Conservation (phyloP, 2,329 filamentous ascomycete species). For the Aspergillus clavatus region DNA sequence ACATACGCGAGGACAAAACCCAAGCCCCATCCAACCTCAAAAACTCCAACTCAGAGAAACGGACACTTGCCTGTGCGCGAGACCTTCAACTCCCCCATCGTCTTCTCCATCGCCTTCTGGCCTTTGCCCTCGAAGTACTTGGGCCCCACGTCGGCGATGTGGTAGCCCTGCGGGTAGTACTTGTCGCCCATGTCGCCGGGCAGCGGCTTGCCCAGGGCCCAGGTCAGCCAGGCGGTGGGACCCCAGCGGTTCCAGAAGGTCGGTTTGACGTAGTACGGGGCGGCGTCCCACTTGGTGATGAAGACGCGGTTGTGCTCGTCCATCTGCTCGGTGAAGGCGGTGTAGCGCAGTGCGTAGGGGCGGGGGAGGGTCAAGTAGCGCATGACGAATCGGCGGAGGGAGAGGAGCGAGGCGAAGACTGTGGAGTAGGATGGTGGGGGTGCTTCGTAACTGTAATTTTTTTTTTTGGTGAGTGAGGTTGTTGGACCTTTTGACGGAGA, state of each 20-base stretch:
- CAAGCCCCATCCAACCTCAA: too few relatives aligned
- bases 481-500: neutral
- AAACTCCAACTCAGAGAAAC: slow-evolving; percentile 31
- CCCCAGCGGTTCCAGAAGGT: slow-evolving; percentile 61
- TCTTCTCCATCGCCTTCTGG: slow-evolving; percentile 19
- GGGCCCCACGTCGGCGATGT: slow-evolving; percentile 58
- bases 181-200: slow-evolving; percentile 46
- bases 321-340: slow-evolving; percentile 41
- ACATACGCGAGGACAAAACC: too few relatives aligned
- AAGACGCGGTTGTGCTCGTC: slow-evolving; percentile 54
- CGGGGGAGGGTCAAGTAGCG: slow-evolving; percentile 60
- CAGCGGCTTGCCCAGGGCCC: slow-evolving; percentile 43
- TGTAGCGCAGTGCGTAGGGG: slow-evolving; percentile 35
- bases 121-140: slow-evolving; percentile 51
- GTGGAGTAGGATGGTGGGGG: slow-evolving; percentile 30
- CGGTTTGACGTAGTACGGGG: slow-evolving; percentile 61
- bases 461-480: neutral
- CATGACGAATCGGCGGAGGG: slow-evolving; percentile 51
- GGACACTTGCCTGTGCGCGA: slow-evolving; percentile 47
- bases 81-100: slow-evolving; percentile 42
- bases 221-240: slow-evolving; percentile 49
- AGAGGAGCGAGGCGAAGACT: slow-evolving; percentile 47
- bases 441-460: slow-evolving; percentile 34
- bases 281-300: slow-evolving; percentile 51
- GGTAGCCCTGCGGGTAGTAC: slow-evolving; percentile 48